Evolutionary conservation across 805 yeast species (phyloP), one percentile per base, ranked within the genome.

Genomic region (Teunomyces cretensis): DNA sequence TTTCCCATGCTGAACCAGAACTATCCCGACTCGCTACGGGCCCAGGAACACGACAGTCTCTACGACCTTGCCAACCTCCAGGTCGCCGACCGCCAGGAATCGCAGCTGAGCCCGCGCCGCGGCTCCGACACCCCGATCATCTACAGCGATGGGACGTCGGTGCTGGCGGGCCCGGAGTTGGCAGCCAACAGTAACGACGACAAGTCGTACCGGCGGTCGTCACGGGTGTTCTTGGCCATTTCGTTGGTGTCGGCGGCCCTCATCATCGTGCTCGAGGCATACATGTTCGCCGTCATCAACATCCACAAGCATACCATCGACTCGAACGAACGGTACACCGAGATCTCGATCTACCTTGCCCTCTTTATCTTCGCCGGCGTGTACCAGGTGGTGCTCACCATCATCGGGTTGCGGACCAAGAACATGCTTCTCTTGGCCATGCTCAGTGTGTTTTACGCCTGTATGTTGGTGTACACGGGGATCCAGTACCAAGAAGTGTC

Each of bases 341-440:
- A 70, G 48, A 50, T 70, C 45, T 60, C 69, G 32, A 73, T 76
- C 14, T 75, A 66, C 52, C 55, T 76, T 45, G 75, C 80, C 1
- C 59, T 76, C n/a, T 75, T 74, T 53, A 70, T 74, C 30, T 76
- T 76, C 52, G 76, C 78, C 4, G 72, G 65, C 26, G 28, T 74
- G 6, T 76, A 65, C 53, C 79, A 74, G 45, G 56, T 72, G 16
- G 41, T 63, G 2, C 56, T 76, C 32, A 60, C 77, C 1, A 43
- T 56, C 9, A 59, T 73, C 17, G 78, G 77, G 2, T 54, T 76
- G 8, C 47, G 53, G 33, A 56, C 68, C 14, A 62, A 70, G 47
- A 75, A 75, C 50, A 64, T 74, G 53, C 60, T 68, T 45, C 60
- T 71, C 13, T 51, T 74, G n/a, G 43, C 67, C 16, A 65, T 70